Evolutionary conservation across 2,329 filamentous ascomycete species (phyloP).

Genomic region (Colletotrichum sp.): DNA sequence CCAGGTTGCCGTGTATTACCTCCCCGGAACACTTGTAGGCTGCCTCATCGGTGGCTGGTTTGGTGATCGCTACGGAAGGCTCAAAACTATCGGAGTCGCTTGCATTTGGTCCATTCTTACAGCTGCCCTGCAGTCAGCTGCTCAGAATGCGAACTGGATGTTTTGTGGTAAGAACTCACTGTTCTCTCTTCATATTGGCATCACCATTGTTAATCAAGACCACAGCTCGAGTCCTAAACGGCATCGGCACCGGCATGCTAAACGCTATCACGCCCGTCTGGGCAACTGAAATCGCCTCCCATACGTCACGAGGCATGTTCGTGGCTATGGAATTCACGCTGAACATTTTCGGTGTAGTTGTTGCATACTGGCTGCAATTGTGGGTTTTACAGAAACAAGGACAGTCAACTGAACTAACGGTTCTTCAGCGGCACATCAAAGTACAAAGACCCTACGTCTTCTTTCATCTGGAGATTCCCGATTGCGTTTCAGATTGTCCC

Average conservation of each 20-base stretch:
- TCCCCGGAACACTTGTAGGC: slow-evolving; percentile 64
- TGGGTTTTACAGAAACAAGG: slow-evolving; percentile 16
- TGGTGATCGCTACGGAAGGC: slow-evolving; percentile 66
- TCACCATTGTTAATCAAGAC: not conserved
- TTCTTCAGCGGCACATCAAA: slow-evolving; percentile 23
- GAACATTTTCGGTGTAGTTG: slow-evolving; percentile 48
- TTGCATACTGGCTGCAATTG: slow-evolving; percentile 64
- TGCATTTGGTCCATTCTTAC: slow-evolving; percentile 64
- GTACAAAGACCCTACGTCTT: slow-evolving; percentile 56
- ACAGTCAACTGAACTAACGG: not conserved
- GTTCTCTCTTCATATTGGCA: not conserved
- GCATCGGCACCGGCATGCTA: slow-evolving; percentile 71
- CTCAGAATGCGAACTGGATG: slow-evolving; percentile 73
- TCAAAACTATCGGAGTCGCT: slow-evolving; percentile 67
- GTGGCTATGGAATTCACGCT: slow-evolving; percentile 76
- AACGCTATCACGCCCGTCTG: slow-evolving; percentile 76
- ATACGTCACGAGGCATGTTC: slow-evolving; percentile 71
- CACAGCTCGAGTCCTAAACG: slow-evolving; percentile 63
- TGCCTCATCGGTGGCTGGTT: slow-evolving; percentile 67
- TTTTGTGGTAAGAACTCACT: slow-evolving; percentile 43
- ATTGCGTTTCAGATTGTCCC: slow-evolving; percentile 74
- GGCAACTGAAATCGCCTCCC: slow-evolving; percentile 73
- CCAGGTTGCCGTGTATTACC: slow-evolving; percentile 46
- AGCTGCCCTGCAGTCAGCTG: slow-evolving; percentile 68
- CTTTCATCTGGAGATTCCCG: slow-evolving; percentile 71